A percentile compares a stretch with the other conserved stretches of the same genome.
These are phyloP conservation scores for Rhinocladiella similis DNA, from an alignment of 2,329 filamentous ascomycete species.

Conservation along the genomic window DNA sequence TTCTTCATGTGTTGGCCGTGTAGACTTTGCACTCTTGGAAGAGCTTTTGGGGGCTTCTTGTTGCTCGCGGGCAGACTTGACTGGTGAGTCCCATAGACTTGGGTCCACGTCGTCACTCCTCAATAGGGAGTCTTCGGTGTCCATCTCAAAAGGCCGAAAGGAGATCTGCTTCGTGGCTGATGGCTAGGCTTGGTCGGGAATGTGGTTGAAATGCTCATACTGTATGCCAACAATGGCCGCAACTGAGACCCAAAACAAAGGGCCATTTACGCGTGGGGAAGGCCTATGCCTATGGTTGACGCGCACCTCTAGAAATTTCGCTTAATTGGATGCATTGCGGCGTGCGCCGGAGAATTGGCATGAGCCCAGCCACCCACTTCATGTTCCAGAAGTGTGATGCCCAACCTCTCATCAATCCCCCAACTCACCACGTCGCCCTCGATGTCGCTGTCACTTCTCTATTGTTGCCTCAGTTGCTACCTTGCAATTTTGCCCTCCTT, in stretches of 20 bases:
- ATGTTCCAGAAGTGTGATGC: background rate
- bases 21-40: conserved; percentile 1
- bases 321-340: no score
- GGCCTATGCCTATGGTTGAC: background rate
- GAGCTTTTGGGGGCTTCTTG: conserved; percentile 1
- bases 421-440: background rate
- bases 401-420: background rate
- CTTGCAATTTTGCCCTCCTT: background rate
- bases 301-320: background rate
- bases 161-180: background rate
- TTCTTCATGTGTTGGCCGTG: conserved; percentile 19
- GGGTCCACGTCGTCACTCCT: conserved; percentile 8
- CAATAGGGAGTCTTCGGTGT: conserved; percentile 1
- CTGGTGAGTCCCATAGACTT: conserved; percentile 18
- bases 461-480: background rate
- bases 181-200: background rate
- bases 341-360: background rate
- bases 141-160: conserved; percentile 1
- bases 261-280: conserved; percentile 3
- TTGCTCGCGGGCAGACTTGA: background rate
- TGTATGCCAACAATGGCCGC: background rate
- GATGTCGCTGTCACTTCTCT: background rate
- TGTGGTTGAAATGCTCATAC: background rate
- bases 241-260: background rate
- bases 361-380: conserved; percentile 1